These are phyloP conservation scores for Kuraishia cidri DNA, from an alignment of 805 yeast species.

Conservation along the genomic window DNA sequence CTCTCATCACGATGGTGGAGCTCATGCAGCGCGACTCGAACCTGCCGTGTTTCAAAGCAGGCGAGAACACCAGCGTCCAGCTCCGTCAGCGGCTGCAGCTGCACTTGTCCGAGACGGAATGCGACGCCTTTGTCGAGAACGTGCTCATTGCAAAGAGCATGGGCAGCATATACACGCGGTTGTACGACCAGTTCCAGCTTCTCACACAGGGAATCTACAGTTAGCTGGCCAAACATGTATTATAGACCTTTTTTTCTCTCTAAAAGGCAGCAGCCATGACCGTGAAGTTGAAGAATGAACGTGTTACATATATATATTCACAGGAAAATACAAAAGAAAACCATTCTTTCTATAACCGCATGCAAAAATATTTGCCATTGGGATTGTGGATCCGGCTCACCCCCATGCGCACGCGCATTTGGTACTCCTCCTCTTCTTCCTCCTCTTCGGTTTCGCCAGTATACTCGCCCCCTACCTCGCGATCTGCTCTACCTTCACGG, in stretches of 20 bases:
- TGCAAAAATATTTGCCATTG: constrained; percentile 20
- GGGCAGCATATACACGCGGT: constrained; percentile 82
- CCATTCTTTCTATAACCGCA: constrained; percentile 14
- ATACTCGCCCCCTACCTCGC: not conserved
- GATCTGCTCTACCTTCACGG: not conserved
- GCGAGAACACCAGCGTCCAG: constrained; percentile 73
- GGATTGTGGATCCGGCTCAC: constrained; percentile 29
- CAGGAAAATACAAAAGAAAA: no score
- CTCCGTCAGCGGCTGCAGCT: constrained; percentile 77
- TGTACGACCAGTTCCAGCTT: constrained; percentile 93
- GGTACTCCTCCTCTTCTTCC: constrained; percentile 26
- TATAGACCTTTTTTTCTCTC: no score
- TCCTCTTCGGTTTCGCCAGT: constrained; percentile 4
- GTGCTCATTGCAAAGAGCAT: constrained; percentile 70
- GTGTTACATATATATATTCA: no score
- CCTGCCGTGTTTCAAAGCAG: constrained; percentile 87
- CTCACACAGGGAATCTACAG: constrained; percentile 92
- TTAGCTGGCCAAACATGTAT: not conserved
- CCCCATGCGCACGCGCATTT: constrained; percentile 32
- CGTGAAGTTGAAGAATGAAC: no score
- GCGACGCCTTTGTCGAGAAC: constrained; percentile 72
- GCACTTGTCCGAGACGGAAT: constrained; percentile 62
- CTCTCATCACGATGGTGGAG: constrained; percentile 75
- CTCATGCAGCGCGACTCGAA: constrained; percentile 88
- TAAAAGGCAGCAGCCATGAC: no score